Base-by-base conservation (phyloP, 1,139 yeast genomes). In the Meyerozyma athensensis region DNA sequence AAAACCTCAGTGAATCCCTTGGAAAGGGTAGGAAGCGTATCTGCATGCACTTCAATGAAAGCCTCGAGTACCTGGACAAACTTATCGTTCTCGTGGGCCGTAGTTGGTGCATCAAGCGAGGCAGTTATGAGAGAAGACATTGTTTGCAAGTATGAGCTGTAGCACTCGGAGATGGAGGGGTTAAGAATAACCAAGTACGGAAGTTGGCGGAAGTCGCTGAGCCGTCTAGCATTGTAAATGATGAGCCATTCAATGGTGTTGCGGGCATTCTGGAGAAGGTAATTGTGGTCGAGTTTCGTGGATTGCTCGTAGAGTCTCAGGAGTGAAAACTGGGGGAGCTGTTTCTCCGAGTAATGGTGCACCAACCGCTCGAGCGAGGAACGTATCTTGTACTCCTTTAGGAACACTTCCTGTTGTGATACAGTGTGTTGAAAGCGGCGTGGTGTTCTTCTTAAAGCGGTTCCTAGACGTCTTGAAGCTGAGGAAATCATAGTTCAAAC, bases 81-180 rank as follows among this genome's bases (percentile, higher is more conserved):
- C 22, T 52, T 48, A 4, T 58, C 58, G 48, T 84, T 81, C 37
- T 81, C 81, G 40, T 74, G 74, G 5, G 72, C 44, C 1, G 79
- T 72, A 7, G 65, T 61, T 9, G 74, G 68, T 9, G 59, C 61
- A 37, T 56, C 58, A 31, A 58, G 47, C 14, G 63, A 62, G 2
- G 68, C 68, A 12, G 74, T 66, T 36, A 81, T 59, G 45, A 87
- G 60, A 4, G 80, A 70, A 31, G 82, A 72, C 66, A 89, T 74
- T 5, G 95, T 82, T 42, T 77, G 70, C 46, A 86, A 64, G 59
- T 90, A 90, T 35, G 81, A 62, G 48, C 78, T 72, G 63, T 87
- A 86, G 16, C 86, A 82, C 49, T 78, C 79, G n/a, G 94, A 83
- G 38, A 90, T 82, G 49, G 86, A 77, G n/a, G 97, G 96, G 54